Base-by-base conservation (phyloP, 1,139 yeast genomes). In the Zygoascus sp. region DNA sequence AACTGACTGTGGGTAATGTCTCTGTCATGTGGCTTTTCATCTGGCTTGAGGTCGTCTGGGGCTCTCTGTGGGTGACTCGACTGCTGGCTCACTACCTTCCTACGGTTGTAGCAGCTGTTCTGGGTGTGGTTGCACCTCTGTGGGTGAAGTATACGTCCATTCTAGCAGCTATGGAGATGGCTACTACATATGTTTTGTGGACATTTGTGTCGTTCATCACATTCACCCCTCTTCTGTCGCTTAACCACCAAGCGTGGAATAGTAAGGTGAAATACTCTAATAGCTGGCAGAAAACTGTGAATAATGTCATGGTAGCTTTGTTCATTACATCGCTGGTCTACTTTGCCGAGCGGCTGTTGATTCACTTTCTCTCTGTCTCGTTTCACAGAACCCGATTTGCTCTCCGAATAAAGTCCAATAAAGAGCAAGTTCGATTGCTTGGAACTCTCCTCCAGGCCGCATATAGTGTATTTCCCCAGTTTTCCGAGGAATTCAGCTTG, bases 31-130 rank as follows among this genome's bases (percentile, higher is more conserved):
- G 73, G 73, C 51, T 69, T 17, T 69, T 69, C 47, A 66, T 69
- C 39, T 69, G 73, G 73, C 55, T 67, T n/a, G 73, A 69, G 49
- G 62, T 69, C 25, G 68, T 62, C 21, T 69, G 73, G 73, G 70
- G 63, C n/a, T 55, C 70, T 5, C 53, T 67, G 36, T 68, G 65
- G 61, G 51, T 67, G n/a, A 56, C 66, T 11, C 57, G 67, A 21
- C 51, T 67, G 5, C 52, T 66, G 16, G 66, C 72, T 11, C 68
- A 61, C 47, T 51, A 63, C 44, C 47, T 67, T 28, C 73, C 73
- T 2, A 50, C 54, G 28, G 40, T 60, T 1, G 54, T 49, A 25
- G 61, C 58, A 6, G 51, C 61, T 36, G 22, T 68, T 13, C 55
- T 67, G 22, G 64, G 70, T 2, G 58, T 69, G 32, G 48, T 68